Conservation (phyloP, 192 early-diverging fungal species). For the Coemansia interrupta region DNA sequence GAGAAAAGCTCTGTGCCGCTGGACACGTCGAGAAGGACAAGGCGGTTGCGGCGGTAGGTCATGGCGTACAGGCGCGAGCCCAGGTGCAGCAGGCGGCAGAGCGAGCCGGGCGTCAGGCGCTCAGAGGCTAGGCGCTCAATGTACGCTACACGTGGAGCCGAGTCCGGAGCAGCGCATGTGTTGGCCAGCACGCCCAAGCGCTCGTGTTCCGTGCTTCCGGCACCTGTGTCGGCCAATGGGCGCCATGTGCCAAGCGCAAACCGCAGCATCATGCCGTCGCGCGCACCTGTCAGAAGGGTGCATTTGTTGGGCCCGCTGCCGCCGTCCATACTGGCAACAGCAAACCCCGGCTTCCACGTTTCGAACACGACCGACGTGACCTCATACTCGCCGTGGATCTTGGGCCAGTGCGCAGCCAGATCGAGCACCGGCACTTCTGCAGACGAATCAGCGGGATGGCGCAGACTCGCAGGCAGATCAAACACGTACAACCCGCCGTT, state of each 20-base stretch:
- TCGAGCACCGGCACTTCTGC: not conserved
- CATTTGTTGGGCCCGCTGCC: not conserved
- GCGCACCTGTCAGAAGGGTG: conserved; percentile 17
- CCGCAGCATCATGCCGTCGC: conserved; percentile 25
- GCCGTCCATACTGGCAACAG: too few species aligned
- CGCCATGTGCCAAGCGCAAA: not conserved
- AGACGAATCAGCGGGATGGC: not conserved
- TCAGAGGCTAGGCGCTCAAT: conserved; percentile 13
- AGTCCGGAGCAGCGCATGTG: not conserved
- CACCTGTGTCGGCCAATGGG: too few species aligned
- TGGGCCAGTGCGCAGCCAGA: not conserved
- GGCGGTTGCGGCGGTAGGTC: conserved; percentile 70
- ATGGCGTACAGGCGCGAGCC: conserved; percentile 58
- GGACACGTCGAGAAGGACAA: conserved; percentile 64
- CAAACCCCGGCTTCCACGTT: not conserved
- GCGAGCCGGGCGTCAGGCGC: conserved; percentile 74
- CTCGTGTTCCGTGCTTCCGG: not conserved
- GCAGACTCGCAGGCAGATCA: not conserved
- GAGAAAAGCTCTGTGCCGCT: conserved; percentile 67
- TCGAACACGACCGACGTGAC: not conserved
- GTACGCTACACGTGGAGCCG: not conserved
- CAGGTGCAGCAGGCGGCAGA: conserved; percentile 60
- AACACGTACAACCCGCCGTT: conserved; percentile 18
- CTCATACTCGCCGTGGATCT: not conserved
- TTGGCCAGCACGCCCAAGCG: not conserved